Evolutionary conservation across 1,284 basidiomycete species (phyloP), one percentile per base, ranked within the genome.

Genomic region (Cryptococcus depauperatus): DNA sequence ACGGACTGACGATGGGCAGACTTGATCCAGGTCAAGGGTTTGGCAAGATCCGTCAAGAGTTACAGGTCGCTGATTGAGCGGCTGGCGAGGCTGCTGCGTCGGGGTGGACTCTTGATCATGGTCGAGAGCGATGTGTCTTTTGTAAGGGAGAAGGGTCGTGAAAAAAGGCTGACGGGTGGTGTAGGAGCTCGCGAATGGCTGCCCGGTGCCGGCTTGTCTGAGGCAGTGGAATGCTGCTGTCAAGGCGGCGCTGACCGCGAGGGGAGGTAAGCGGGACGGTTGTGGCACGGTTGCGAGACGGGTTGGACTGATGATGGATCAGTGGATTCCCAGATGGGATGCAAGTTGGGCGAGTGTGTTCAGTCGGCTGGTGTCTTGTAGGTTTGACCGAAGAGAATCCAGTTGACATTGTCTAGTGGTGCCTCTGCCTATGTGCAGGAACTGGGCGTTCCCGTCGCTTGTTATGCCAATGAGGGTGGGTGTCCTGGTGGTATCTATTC

Each of bases 11-110:
- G 5, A 16, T 41, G 14, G 7, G 9, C 47, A 69, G 69, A 71
- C 46, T 40, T 69, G 40, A 65, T 71, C 34, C 69, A 71, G 42
- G 61, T 69, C 46, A 61, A 64, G 44, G 50, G 53, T 16, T 46
- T 69, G 26, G 40, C 61, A 6, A 56, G 62, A 37, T 54, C 58
- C 4, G 50, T 65, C 16, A 57, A 59, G 16, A 45, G 56, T 28
- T 71, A 69, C 44, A 32, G 51, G 11, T 26, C 43, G 4, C 43
- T 71, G 11, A 35, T 69, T 23, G 55, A 61, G 39, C 48, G 62
- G 16, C 56, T 69, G 2, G 61, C 66, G 1, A 38, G 57, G 9
- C 41, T 60, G 1, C 52, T 71, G 5, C 53, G 58, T 18, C 61
- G 58, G 0, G 61, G 59, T 9, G 69, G 69, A 1, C 30, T 69